These are phyloP conservation scores for Centrapalus pauciflorus DNA, from an alignment of 129 eudicot species.

Conservation along the genomic window DNA sequence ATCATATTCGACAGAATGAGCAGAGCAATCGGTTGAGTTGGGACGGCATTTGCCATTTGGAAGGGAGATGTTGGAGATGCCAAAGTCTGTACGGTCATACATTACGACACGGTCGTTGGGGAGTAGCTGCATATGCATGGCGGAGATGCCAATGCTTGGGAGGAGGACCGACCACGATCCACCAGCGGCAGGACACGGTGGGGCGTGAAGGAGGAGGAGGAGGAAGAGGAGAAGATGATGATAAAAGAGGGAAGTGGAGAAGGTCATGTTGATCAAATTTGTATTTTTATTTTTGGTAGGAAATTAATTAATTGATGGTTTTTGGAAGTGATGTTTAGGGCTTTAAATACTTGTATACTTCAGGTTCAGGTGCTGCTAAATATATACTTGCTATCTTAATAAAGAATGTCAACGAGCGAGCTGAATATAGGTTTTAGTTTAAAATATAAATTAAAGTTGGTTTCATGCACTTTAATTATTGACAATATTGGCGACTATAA, in stretches of 20 bases:
- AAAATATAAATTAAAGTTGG: not conserved
- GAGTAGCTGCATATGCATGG: conserved; percentile 92
- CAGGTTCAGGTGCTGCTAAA: not conserved
- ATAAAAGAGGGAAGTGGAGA: not conserved
- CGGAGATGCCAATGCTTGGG: conserved; percentile 46
- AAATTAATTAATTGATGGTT: conserved; percentile 1
- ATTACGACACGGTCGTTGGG: conserved; percentile 55
- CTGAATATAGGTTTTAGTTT: too few relatives aligned
- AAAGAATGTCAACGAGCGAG: too few relatives aligned
- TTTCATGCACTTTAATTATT: not conserved
- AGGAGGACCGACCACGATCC: conserved; percentile 54
- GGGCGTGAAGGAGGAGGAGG: not conserved
- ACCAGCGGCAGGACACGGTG: conserved; percentile 17
- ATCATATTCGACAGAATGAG: conserved; percentile 53
- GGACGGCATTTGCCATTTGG: conserved; percentile 47
- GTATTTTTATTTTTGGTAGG: not conserved
- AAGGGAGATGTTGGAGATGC: conserved; percentile 61
- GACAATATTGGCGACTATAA: not conserved
- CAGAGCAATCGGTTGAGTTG: not conserved
- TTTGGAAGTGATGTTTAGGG: not conserved
- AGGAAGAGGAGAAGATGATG: not conserved
- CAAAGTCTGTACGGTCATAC: conserved; percentile 72
- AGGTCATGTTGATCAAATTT: conserved; percentile 2
- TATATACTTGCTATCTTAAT: too few relatives aligned
- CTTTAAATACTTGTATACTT: not conserved